Conservation (phyloP, 2,329 filamentous ascomycete species). For the Immersiporthe knoxdaviesiana region DNA sequence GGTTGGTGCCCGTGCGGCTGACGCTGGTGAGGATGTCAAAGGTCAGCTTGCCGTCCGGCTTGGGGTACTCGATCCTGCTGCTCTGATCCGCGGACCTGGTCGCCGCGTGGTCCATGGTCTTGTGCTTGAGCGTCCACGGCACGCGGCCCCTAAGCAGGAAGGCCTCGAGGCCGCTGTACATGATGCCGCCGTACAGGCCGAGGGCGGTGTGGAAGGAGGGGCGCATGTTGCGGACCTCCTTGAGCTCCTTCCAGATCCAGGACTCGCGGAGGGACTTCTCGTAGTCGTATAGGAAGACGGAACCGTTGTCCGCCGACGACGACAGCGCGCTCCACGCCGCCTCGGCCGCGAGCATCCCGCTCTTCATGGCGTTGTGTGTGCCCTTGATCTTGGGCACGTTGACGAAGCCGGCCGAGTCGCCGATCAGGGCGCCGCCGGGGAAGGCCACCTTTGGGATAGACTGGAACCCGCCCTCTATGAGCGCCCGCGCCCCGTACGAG, state of each 20-base stretch:
- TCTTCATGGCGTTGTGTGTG: conserved; percentile 97
- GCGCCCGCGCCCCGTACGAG: conserved; percentile 88
- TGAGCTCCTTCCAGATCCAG: conserved; percentile 90
- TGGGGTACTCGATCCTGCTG: conserved; percentile 92
- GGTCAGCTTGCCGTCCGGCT: conserved; percentile 91
- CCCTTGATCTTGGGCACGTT: conserved; percentile 99
- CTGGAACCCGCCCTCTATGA: conserved; percentile 95
- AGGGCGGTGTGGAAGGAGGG: conserved; percentile 90
- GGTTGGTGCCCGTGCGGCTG: conserved; percentile 93
- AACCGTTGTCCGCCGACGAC: conserved; percentile 58
- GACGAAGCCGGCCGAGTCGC: conserved; percentile 93
- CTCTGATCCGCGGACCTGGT: conserved; percentile 81
- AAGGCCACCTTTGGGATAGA: conserved; percentile 97
- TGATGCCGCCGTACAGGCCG: conserved; percentile 84
- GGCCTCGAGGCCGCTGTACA: conserved; percentile 93
- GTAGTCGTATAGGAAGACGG: conserved; percentile 92
- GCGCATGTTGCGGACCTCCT: conserved; percentile 95
- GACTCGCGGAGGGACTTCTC: conserved; percentile 86
- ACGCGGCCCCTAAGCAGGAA: conserved; percentile 81
- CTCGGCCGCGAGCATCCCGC: conserved; percentile 94
- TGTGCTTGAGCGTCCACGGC: conserved; percentile 93
- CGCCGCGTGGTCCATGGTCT: conserved; percentile 72
- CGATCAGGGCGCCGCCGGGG: conserved; percentile 91
- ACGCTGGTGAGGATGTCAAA: conserved; percentile 98
- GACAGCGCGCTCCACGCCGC: conserved; percentile 79